phyloP scores from a whole-genome alignment of 768 basidiomycete species.

The Pleurotus citrinopileatus region DNA sequence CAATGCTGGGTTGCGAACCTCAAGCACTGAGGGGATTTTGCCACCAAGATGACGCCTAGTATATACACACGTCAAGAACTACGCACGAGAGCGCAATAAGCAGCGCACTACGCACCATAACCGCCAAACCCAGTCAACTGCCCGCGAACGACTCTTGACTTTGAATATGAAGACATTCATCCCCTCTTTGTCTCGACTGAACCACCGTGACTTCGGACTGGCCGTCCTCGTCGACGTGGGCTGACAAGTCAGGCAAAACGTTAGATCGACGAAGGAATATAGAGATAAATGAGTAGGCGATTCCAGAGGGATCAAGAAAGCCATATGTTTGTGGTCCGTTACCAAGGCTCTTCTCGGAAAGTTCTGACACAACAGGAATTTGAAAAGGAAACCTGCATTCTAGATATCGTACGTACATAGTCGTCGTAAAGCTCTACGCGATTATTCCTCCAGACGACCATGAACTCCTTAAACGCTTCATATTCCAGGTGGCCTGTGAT shows the following conservation, averaged over 20 bases:
- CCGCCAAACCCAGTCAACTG: constrained; percentile 88
- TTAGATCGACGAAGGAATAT: constrained; percentile 84
- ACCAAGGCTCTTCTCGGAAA: constrained; percentile 69
- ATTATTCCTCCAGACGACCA: constrained; percentile 81
- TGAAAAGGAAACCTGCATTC: constrained; percentile 11
- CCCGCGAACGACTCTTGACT: constrained; percentile 68
- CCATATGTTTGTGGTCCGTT: constrained; percentile 71
- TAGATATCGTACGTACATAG: constrained; percentile 50
- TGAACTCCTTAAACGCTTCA: constrained; percentile 76
- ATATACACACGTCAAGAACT: background rate
- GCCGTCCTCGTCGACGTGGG: constrained; percentile 41
- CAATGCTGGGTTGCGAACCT: constrained; percentile 67
- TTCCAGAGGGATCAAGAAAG: constrained; percentile 73
- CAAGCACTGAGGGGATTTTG: constrained; percentile 61
- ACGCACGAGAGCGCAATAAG: background rate
- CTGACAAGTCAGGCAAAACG: constrained; percentile 73
- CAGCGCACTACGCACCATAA: constrained; percentile 55
- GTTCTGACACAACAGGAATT: constrained; percentile 31
- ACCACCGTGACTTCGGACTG: constrained; percentile 39
- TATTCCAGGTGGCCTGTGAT: constrained; percentile 56
- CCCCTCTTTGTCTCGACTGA: constrained; percentile 55
- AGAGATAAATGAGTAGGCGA: constrained; percentile 70
- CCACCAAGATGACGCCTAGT: constrained; percentile 73
- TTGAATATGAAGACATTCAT: constrained; percentile 90
- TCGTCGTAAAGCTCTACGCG: constrained; percentile 83